Evolutionary conservation across 257 asterid genomes (phyloP).

Genomic region (Datura wrightii): DNA sequence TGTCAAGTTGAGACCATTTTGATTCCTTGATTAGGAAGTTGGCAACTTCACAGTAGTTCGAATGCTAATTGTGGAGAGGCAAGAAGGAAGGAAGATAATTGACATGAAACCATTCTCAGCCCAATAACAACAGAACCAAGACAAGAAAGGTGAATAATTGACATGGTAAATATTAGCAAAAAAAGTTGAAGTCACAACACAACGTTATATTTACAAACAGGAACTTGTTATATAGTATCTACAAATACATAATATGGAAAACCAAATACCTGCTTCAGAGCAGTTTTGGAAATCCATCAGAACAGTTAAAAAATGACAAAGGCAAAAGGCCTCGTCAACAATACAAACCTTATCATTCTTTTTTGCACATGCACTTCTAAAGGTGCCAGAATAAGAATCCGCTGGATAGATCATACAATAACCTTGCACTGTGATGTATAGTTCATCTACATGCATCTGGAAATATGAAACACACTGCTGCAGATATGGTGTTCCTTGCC

Average conservation of each 20-base stretch:
- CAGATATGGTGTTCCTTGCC: not conserved
- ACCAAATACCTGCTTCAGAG: not conserved
- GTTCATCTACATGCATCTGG: not conserved
- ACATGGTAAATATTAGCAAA: not conserved
- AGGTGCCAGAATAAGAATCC: not conserved
- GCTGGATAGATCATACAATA: not conserved
- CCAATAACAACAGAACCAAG: not conserved
- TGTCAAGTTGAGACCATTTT: not conserved
- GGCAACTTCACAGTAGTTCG: not conserved
- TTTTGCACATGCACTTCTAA: not conserved
- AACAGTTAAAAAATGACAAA: not conserved
- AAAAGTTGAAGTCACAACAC: not conserved
- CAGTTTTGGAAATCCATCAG: not conserved
- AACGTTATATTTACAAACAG: not conserved
- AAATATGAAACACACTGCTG: constrained; percentile 13
- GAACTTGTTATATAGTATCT: not conserved
- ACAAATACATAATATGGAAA: constrained; percentile 11
- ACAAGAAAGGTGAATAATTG: not conserved
- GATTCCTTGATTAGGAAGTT: not conserved
- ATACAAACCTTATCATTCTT: constrained; percentile 20
- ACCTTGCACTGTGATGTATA: constrained; percentile 9
- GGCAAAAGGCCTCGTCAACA: constrained; percentile 5
- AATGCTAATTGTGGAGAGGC: constrained; percentile 3
- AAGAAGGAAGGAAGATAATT: not conserved
- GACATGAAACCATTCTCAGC: not conserved